These are phyloP conservation scores for Canna indica DNA, from an alignment of 176 grass and related monocot genomes.

Conservation along the genomic window DNA sequence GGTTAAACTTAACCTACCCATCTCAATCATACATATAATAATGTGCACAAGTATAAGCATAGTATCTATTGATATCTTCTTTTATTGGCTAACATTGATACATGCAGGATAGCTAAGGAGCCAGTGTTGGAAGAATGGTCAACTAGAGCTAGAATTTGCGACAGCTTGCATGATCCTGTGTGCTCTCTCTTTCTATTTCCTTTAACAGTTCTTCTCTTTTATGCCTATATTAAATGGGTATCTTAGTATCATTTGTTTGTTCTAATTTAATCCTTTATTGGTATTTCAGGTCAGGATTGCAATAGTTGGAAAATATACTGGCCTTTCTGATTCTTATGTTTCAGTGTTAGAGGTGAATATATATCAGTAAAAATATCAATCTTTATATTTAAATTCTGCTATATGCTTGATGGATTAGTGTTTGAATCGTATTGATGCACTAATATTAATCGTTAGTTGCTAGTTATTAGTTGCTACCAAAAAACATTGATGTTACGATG, in stretches of 20 bases:
- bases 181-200: conserved; percentile 7
- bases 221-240: not conserved
- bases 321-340: conserved; percentile 42
- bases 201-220: not conserved
- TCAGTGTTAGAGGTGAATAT: conserved; percentile 37
- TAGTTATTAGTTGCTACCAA: too few relatives aligned
- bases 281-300: conserved; percentile 36
- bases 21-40: not conserved
- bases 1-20: not conserved
- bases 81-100: not conserved
- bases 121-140: conserved; percentile 34
- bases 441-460: too few relatives aligned
- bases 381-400: not conserved
- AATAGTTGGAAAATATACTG: conserved; percentile 49
- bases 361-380: not conserved
- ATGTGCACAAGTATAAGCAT: not conserved
- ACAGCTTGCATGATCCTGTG: conserved; percentile 36
- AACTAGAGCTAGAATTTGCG: conserved; percentile 21
- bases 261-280: not conserved
- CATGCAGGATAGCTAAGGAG: conserved; percentile 15
- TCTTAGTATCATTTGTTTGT: not conserved
- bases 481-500: too few relatives aligned
- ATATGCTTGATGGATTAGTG: too few relatives aligned
- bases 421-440: too few relatives aligned
- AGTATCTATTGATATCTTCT: not conserved